Conservation (phyloP, 768 basidiomycete species). For the Trametes cingulata region DNA sequence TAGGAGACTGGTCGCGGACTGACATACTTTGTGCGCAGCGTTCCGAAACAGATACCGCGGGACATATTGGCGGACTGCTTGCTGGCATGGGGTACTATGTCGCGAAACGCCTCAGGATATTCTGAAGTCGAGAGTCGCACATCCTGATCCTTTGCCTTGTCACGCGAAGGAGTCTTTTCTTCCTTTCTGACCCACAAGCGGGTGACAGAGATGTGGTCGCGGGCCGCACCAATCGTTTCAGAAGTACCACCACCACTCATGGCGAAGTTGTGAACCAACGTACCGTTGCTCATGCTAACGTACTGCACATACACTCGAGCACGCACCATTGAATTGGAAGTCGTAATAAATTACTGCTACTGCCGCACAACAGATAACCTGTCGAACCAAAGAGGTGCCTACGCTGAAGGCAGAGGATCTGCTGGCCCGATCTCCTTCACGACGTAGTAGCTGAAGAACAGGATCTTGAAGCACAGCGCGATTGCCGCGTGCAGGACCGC, state of each 20-base stretch:
- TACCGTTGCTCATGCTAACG: too few species aligned
- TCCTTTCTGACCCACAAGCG: neutral
- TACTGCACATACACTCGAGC: neutral
- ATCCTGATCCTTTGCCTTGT: neutral
- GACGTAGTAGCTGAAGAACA: constrained; percentile 66
- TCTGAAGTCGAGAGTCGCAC: constrained; percentile 16
- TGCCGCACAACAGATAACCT: neutral
- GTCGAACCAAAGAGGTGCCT: neutral
- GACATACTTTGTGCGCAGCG: constrained; percentile 37
- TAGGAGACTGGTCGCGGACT: neutral
- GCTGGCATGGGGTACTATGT: constrained; percentile 58
- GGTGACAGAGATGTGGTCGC: too few species aligned
- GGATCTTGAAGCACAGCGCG: constrained; percentile 83
- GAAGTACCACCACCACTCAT: neutral
- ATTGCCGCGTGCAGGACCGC: constrained; percentile 75
- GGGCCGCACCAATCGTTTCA: too few species aligned
- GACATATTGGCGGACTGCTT: constrained; percentile 69
- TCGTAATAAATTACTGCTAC: neutral
- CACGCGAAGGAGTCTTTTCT: neutral
- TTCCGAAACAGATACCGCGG: constrained; percentile 56
- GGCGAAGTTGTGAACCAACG: too few species aligned
- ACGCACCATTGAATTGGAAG: neutral
- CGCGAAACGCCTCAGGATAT: constrained; percentile 25
- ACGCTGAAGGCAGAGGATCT: constrained; percentile 28
- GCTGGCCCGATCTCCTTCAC: constrained; percentile 40